Evolutionary conservation across 768 basidiomycete species (phyloP).

Genomic region (Russula olivacea): DNA sequence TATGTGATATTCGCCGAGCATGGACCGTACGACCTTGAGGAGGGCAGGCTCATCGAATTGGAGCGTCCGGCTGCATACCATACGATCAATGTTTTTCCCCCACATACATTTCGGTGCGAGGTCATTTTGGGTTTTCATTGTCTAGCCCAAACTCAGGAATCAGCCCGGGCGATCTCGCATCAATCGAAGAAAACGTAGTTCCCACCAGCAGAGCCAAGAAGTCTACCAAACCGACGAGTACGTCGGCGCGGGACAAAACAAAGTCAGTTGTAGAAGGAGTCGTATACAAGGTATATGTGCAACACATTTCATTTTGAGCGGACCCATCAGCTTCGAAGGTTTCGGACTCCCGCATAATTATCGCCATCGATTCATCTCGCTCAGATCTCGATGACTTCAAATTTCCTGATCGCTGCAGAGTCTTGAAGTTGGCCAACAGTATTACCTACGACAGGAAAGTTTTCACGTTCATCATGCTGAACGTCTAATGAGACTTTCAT

Average conservation of each 20-base stretch:
- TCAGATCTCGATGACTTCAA: constrained; percentile 59
- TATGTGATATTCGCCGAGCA: not conserved
- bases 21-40: constrained; percentile 26
- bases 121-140: not conserved
- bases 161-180: constrained; percentile 84
- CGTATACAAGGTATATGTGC: constrained; percentile 62
- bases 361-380: constrained; percentile 68
- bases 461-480: not conserved
- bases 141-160: not conserved
- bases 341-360: constrained; percentile 71
- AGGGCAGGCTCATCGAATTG: constrained; percentile 75
- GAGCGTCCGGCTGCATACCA: constrained; percentile 81
- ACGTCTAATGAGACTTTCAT: not conserved
- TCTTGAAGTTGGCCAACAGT: constrained; percentile 87
- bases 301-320: not conserved
- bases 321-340: constrained; percentile 42
- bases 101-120: constrained; percentile 74
- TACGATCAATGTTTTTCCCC: constrained; percentile 61
- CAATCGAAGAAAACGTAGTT: constrained; percentile 68
- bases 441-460: constrained; percentile 80
- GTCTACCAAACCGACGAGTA: constrained; percentile 44
- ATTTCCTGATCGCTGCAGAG: constrained; percentile 76
- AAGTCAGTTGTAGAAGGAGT: constrained; percentile 60
- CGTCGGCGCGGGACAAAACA: constrained; percentile 26
- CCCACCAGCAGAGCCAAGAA: constrained; percentile 36